These are phyloP conservation scores for Grifola frondosa DNA, from an alignment of 1,284 basidiomycete genomes.

Conservation along the genomic window DNA sequence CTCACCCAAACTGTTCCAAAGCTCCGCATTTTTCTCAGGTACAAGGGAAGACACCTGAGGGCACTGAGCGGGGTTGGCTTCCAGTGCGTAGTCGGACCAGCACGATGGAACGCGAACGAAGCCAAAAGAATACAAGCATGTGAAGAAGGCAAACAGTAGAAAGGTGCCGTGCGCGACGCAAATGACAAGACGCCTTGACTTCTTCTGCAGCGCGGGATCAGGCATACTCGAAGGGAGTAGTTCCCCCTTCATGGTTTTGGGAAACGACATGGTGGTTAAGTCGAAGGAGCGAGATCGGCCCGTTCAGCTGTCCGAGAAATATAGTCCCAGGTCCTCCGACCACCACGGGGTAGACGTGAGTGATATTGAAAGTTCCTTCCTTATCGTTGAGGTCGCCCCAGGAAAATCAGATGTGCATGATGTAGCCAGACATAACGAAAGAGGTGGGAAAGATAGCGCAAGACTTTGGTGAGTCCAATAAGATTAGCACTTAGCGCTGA, in stretches of 20 bases:
- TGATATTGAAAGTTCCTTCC: no score
- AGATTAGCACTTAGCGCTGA: no score
- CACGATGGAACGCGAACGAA: slow-evolving; percentile 6
- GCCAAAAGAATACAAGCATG: slow-evolving; percentile 10
- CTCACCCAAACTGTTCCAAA: slow-evolving; percentile 43
- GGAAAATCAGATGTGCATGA: no score
- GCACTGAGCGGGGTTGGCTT: slow-evolving; percentile 33
- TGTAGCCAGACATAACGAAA: no score
- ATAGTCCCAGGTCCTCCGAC: no score
- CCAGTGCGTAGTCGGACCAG: background rate
- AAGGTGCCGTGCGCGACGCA: slow-evolving; percentile 13
- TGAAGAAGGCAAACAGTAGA: slow-evolving; percentile 6
- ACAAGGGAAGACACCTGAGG: slow-evolving; percentile 45
- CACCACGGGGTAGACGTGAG: no score
- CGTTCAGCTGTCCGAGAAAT: no score
- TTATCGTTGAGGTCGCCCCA: no score
- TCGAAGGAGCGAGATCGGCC: background rate
- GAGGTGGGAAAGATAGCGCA: no score
- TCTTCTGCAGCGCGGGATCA: slow-evolving; percentile 5
- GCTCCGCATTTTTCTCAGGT: slow-evolving; percentile 40
- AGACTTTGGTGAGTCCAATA: no score
- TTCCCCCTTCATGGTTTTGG: slow-evolving; percentile 11
- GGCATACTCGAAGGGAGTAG: slow-evolving; percentile 10
- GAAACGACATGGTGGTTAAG: slow-evolving; percentile 19
- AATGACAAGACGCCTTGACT: slow-evolving; percentile 6